phyloP scores from a whole-genome alignment of 2,329 filamentous ascomycete genomes.

The Botryosphaeria dothidea region DNA sequence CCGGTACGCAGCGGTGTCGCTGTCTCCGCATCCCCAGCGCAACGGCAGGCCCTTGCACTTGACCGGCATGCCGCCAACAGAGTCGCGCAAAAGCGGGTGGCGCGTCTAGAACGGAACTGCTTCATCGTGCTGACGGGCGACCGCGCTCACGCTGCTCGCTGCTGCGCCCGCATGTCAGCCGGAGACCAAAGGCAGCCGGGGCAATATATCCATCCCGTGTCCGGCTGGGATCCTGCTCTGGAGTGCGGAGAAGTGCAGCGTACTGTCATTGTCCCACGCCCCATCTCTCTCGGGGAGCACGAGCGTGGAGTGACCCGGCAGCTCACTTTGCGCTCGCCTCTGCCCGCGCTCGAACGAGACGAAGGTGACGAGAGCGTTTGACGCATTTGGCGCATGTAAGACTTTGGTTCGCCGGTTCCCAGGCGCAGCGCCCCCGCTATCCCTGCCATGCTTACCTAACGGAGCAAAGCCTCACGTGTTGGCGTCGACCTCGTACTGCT shows the following conservation, averaged over 20 bases:
- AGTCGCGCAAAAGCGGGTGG: neutral
- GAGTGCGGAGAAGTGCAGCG: neutral
- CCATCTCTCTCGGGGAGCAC: conserved; percentile 8
- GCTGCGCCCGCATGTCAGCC: conserved; percentile 15
- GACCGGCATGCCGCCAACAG: neutral
- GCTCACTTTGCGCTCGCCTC: too few relatives aligned
- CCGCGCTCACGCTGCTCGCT: neutral
- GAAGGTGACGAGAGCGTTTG: neutral
- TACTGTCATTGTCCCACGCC: neutral
- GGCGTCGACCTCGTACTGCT: neutral
- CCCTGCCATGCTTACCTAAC: neutral
- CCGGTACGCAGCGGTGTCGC: conserved; percentile 10
- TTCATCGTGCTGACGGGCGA: conserved; percentile 6
- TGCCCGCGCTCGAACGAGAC: neutral
- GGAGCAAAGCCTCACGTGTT: neutral
- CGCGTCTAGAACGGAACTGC: conserved; percentile 10
- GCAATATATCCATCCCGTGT: conserved; percentile 6
- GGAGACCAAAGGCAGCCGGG: neutral
- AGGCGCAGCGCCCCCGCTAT: neutral
- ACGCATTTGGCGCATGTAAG: neutral
- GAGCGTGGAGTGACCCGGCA: neutral
- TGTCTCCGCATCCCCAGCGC: conserved; percentile 7
- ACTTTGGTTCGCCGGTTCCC: neutral
- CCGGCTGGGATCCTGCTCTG: neutral
- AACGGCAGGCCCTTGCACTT: conserved; percentile 9